Conservation (phyloP, 306 rosid genomes). For the Acmispon strigosus region DNA sequence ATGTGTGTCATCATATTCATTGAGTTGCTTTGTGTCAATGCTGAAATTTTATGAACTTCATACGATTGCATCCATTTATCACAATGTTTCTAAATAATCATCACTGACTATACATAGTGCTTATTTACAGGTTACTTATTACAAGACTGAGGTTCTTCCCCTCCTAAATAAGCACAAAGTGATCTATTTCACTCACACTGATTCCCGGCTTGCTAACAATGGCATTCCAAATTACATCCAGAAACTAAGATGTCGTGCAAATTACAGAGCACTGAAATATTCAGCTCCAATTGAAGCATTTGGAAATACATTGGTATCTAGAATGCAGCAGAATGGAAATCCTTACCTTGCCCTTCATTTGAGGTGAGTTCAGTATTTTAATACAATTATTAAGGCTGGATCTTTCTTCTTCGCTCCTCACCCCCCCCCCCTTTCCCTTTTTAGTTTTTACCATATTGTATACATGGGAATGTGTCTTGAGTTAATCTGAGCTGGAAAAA, state of each 20-base stretch:
- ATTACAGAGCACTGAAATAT: slow-evolving; percentile 82
- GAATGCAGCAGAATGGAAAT: slow-evolving; percentile 70
- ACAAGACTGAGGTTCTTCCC: slow-evolving; percentile 72
- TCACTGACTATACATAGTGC: slow-evolving; percentile 19
- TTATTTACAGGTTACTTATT: slow-evolving; percentile 63
- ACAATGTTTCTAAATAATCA: neutral
- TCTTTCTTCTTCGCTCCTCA: neutral
- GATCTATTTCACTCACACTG: slow-evolving; percentile 84
- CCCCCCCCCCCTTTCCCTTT: too few species aligned
- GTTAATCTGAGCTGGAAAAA: neutral
- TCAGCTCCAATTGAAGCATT: slow-evolving; percentile 77
- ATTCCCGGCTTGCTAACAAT: slow-evolving; percentile 88
- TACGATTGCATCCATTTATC: slow-evolving; percentile 9
- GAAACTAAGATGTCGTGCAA: slow-evolving; percentile 81
- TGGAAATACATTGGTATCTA: slow-evolving; percentile 67
- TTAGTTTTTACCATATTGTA: neutral
- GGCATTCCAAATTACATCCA: slow-evolving; percentile 61
- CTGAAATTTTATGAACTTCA: neutral
- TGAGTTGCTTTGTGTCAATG: slow-evolving; percentile 3
- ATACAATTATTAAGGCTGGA: neutral
- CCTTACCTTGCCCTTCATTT: slow-evolving; percentile 89
- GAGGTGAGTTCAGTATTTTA: slow-evolving; percentile 52
- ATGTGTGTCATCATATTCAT: slow-evolving; percentile 1
- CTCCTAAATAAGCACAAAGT: slow-evolving; percentile 80
- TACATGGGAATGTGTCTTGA: neutral